A percentile compares a stretch with the other conserved stretches of the same genome.
Conservation (phyloP, 768 basidiomycete species). For the Rhizopogon roseolus region DNA sequence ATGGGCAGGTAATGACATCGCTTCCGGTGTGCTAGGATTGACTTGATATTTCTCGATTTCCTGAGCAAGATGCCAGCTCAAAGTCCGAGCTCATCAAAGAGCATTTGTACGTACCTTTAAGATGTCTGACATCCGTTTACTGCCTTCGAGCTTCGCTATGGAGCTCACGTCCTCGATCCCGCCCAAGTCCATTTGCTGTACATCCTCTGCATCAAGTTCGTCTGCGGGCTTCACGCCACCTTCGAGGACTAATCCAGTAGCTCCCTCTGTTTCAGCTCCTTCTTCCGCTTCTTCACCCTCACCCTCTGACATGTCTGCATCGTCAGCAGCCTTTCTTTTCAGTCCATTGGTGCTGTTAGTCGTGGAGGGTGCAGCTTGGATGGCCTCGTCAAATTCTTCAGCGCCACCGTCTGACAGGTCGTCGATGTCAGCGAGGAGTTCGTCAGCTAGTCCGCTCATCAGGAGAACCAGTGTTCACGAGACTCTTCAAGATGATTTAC, state of each 20-base stretch:
- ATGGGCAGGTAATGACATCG: conserved; percentile 76
- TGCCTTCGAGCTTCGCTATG: conserved; percentile 85
- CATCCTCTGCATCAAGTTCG: conserved; percentile 90
- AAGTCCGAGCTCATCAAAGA: not conserved
- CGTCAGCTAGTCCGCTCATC: conserved; percentile 87
- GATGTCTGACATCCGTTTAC: conserved; percentile 85
- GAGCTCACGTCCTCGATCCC: conserved; percentile 80
- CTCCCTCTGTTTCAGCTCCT: conserved; percentile 33
- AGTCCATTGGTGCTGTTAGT: conserved; percentile 25
- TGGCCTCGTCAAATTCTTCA: conserved; percentile 41
- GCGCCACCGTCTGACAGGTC: conserved; percentile 70
- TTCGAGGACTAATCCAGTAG: conserved; percentile 64
- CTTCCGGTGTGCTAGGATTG: conserved; percentile 73
- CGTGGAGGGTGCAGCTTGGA: conserved; percentile 20
- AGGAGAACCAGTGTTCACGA: not conserved
- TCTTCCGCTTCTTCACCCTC: conserved; percentile 39
- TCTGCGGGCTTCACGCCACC: conserved; percentile 94
- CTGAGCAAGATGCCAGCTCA: conserved; percentile 32
- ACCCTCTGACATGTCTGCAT: conserved; percentile 54
- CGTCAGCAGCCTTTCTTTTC: conserved; percentile 62
- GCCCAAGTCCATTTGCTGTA: conserved; percentile 90
- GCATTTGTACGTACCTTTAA: conserved; percentile 44
- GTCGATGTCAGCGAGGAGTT: conserved; percentile 89
- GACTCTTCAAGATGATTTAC: not conserved
- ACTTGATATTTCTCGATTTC: conserved; percentile 85